These are phyloP conservation scores for Suillus bovinus DNA, from an alignment of 768 basidiomycete genomes.

Conservation along the genomic window DNA sequence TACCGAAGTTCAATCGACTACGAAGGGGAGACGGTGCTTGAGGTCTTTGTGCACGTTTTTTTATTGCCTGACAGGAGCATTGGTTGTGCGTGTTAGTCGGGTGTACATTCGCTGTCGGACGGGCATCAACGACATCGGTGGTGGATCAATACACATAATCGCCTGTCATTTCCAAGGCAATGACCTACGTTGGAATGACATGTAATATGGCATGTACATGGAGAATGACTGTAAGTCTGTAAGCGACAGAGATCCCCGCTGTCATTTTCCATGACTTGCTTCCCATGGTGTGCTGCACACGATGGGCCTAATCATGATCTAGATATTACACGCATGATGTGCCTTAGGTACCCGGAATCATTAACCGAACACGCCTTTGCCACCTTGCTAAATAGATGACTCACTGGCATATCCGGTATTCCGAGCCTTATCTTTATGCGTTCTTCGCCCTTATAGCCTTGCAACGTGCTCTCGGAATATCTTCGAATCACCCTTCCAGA, in stretches of 20 bases:
- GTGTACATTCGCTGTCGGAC: neutral
- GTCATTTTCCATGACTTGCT: neutral
- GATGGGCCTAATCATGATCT: neutral
- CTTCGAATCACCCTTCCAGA: slow-evolving; percentile 10
- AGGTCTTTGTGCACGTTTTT: neutral
- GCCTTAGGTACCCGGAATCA: slow-evolving; percentile 4
- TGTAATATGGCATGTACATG: neutral
- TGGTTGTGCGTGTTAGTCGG: neutral
- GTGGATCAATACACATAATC: neutral
- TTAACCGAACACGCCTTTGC: slow-evolving; percentile 30
- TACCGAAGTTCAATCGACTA: slow-evolving; percentile 85
- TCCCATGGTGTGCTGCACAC: neutral
- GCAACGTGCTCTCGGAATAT: slow-evolving; percentile 2
- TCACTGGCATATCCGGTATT: slow-evolving; percentile 12
- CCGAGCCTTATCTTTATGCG: slow-evolving; percentile 15
- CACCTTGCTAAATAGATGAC: slow-evolving; percentile 25
- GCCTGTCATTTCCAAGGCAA: neutral
- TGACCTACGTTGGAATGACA: neutral
- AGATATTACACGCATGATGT: neutral
- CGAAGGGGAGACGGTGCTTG: slow-evolving; percentile 26
- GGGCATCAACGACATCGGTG: neutral
- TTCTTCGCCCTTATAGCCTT: slow-evolving; percentile 9
- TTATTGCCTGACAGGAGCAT: neutral
- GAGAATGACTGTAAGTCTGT: neutral
- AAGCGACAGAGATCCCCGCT: neutral